Percentiles rank a stretch among this genome's conserved stretches.
Conservation (phyloP, 306 rosid genomes). For the Casuarina equisetifolia region DNA sequence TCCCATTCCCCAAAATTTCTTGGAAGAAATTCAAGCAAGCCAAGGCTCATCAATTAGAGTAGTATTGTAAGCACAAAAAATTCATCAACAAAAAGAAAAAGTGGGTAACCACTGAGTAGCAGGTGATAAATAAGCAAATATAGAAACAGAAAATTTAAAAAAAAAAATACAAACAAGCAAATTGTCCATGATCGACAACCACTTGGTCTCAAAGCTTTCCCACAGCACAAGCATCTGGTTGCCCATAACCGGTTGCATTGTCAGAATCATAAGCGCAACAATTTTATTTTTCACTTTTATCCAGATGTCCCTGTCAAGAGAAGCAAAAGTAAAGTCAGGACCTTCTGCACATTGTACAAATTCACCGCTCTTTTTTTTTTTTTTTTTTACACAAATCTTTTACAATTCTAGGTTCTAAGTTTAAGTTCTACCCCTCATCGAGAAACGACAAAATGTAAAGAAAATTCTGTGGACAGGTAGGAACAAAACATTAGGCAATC, state of each 20-base stretch:
- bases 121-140: slow-evolving; percentile 37
- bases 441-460: neutral
- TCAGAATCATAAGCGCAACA: slow-evolving; percentile 72
- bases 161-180: slow-evolving; percentile 23
- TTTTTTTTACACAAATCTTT: neutral
- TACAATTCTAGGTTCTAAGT: neutral
- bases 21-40: neutral
- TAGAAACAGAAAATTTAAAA: too few relatives aligned
- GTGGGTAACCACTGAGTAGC: slow-evolving; percentile 51
- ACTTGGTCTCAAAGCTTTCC: slow-evolving; percentile 72
- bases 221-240: slow-evolving; percentile 80
- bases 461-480: neutral
- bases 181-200: slow-evolving; percentile 73
- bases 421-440: neutral
- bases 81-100: neutral
- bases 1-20: neutral
- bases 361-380: too few relatives aligned
- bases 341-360: neutral
- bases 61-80: neutral
- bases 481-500: neutral
- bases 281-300: slow-evolving; percentile 5
- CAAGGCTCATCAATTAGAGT: neutral
- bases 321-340: slow-evolving; percentile 18
- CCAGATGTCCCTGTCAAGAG: slow-evolving; percentile 46
- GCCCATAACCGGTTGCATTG: slow-evolving; percentile 82